Base-by-base conservation (phyloP, 2,329 filamentous ascomycete species). In the Pestalotiopsis sp. region DNA sequence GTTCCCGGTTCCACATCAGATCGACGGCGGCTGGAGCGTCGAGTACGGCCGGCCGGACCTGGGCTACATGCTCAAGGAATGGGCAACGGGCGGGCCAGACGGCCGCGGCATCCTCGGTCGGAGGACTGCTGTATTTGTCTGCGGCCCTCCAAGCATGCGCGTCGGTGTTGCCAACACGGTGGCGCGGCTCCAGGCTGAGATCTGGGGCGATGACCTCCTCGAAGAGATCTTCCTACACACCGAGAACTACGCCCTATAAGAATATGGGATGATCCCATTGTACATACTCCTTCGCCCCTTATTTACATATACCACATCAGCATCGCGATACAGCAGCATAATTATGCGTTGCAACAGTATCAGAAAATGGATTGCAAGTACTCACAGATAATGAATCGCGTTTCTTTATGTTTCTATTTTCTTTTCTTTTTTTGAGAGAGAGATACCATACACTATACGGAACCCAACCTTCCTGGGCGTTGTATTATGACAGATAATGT, bases 161-260 rank as follows among this genome's bases (percentile, higher is more conserved):
- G 89, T 94, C 13, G 94, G 94, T 72, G 94, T 98, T 17, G 91
- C 92, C n/a, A 92, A 89, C 72, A 92, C 93, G 0, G 93, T 97
- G 26, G 95, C 95, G 2, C 83, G 87, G 68, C 81, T 98, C 74
- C 95, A 98, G 84, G 88, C 88, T 30, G 89, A 91, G 78, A 94
- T 98, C 63, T 94, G 93, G 91, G 89, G 87, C 5, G 91, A 94
- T 73, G 88, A 90, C 40, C 86, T 87, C 73, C 87, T 92, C 60
- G 94, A 98, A 76, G 95, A 98, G 85, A 92, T 98, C 66, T 98
- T 94, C 78, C 80, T 98, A 78, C 95, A 98, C 82, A 93, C 94
- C 3, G 95, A 98, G 84, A 98, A 98, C 78, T 98, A 97, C 82
- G 93, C 94, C 64, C 84, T 97, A 70, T 97, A 79, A 85, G 65